Percentiles rank a stretch among this genome's conserved stretches.
Conservation (phyloP, 2,329 filamentous ascomycete species). For the Fonsecaea monophora region DNA sequence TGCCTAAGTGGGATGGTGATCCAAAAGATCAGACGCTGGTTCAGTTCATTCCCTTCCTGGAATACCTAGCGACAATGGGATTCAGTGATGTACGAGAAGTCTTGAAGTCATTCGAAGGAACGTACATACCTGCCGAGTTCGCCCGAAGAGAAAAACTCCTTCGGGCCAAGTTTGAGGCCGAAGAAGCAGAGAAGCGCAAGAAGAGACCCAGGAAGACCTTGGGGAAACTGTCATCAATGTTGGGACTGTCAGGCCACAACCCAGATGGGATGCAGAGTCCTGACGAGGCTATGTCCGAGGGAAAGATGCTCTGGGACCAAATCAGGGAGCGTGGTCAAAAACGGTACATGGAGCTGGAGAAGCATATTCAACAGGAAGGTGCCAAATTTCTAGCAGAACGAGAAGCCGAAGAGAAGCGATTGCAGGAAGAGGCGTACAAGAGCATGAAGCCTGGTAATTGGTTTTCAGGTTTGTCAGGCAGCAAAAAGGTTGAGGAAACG, state of each 20-base stretch:
- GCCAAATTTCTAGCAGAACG: slow-evolving; percentile 97
- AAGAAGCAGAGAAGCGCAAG: slow-evolving; percentile 69
- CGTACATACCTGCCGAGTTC: slow-evolving; percentile 88
- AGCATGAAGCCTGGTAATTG: slow-evolving; percentile 77
- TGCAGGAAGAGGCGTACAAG: slow-evolving; percentile 87
- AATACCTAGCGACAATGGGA: slow-evolving; percentile 95
- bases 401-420: slow-evolving; percentile 83
- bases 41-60: slow-evolving; percentile 90
- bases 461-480: slow-evolving; percentile 65
- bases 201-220: slow-evolving; percentile 68
- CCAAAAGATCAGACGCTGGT: slow-evolving; percentile 84
- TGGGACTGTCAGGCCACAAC: slow-evolving; percentile 76
- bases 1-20: slow-evolving; percentile 89
- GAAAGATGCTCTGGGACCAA: slow-evolving; percentile 96
- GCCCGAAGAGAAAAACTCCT: slow-evolving; percentile 84
- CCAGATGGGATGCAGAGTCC: slow-evolving; percentile 63
- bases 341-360: slow-evolving; percentile 87
- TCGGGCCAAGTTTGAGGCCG: slow-evolving; percentile 75
- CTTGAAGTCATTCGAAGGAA: slow-evolving; percentile 86
- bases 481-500: slow-evolving; percentile 43
- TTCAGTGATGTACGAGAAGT: slow-evolving; percentile 85
- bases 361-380: slow-evolving; percentile 89
- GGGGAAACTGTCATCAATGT: slow-evolving; percentile 70
- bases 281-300: slow-evolving; percentile 68
- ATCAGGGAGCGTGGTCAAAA: slow-evolving; percentile 89